A percentile compares a stretch with the other conserved stretches of the same genome.
Evolutionary conservation across 2,329 filamentous ascomycete genomes (phyloP).

Genomic region (Plectosphaerella sp.): DNA sequence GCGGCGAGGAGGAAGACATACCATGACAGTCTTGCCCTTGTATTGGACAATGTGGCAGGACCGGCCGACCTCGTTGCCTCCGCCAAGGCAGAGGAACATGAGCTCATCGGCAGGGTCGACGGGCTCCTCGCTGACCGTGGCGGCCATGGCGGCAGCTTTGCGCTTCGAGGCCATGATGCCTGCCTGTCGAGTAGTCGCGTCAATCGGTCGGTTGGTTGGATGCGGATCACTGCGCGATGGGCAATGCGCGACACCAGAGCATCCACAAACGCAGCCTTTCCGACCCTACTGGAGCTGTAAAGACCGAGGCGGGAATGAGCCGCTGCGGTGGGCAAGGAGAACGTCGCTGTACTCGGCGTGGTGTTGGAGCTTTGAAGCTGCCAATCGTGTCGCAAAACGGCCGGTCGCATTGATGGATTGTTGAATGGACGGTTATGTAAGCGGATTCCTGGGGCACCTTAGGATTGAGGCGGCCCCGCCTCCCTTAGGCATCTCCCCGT

Average conservation of each 20-base stretch:
- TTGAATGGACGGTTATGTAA: too few relatives aligned
- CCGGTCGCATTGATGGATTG: too few relatives aligned
- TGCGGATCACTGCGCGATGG: not conserved
- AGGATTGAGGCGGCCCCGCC: too few relatives aligned
- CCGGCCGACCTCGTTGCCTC: conserved; percentile 93
- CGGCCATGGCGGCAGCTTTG: conserved; percentile 71
- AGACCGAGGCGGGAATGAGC: too few relatives aligned
- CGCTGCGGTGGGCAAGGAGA: not conserved
- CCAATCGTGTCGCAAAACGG: not conserved
- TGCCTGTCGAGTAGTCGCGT: not conserved
- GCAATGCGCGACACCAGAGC: too few relatives aligned
- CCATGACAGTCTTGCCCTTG: conserved; percentile 99
- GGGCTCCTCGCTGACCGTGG: conserved; percentile 64
- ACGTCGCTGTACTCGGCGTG: too few relatives aligned
- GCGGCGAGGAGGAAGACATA: conserved; percentile 30
- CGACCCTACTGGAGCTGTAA: too few relatives aligned
- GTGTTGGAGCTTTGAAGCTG: not conserved
- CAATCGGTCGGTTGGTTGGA: not conserved
- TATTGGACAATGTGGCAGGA: conserved; percentile 98
- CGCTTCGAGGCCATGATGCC: conserved; percentile 81
- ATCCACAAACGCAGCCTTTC: too few relatives aligned
- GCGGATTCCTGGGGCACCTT: too few relatives aligned
- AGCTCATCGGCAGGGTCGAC: conserved; percentile 92
- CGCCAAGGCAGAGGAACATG: conserved; percentile 88
- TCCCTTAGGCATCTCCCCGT: not conserved